Conservation (phyloP, 1,284 basidiomycete genomes). For the Neotropicomus parvogracilis region DNA sequence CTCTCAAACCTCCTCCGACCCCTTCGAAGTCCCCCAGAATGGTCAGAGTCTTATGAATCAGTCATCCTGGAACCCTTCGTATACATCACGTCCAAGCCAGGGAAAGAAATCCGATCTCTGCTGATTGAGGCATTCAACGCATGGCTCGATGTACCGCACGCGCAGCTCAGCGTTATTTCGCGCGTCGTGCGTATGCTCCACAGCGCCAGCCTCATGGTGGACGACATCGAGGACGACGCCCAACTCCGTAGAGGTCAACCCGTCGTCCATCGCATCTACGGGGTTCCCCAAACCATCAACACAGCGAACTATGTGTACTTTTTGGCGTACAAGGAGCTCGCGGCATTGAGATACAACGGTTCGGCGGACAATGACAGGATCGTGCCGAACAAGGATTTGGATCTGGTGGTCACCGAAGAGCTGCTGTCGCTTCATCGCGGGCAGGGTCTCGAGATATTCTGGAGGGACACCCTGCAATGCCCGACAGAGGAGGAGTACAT, state of each 20-base stretch:
- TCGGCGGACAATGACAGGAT: constrained; percentile 30
- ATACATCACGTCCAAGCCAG: constrained; percentile 83
- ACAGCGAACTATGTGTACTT: constrained; percentile 98
- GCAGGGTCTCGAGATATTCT: constrained; percentile 92
- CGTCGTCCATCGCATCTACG: constrained; percentile 94
- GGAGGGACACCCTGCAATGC: constrained; percentile 89
- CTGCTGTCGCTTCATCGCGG: constrained; percentile 90
- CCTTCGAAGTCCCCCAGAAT: constrained; percentile 20
- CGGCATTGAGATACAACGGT: constrained; percentile 47
- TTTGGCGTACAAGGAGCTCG: constrained; percentile 77
- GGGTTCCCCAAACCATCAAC: constrained; percentile 96
- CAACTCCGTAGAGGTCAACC: constrained; percentile 86
- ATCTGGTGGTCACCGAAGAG: constrained; percentile 80
- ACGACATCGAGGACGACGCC: constrained; percentile 97
- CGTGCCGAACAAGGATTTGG: constrained; percentile 45
- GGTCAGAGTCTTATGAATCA: constrained; percentile 25
- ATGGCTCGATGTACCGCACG: constrained; percentile 83
- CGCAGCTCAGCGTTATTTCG: constrained; percentile 72
- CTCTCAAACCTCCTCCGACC: constrained; percentile 24
- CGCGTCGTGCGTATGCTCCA: constrained; percentile 92
- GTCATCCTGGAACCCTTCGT: constrained; percentile 87
- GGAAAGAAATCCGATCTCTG: constrained; percentile 89
- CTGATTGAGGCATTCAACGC: constrained; percentile 93
- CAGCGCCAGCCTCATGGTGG: constrained; percentile 92
- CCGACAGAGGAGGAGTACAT: constrained; percentile 96